Base-by-base conservation (phyloP, 306 rosid genomes). In the Trifolium repens region DNA sequence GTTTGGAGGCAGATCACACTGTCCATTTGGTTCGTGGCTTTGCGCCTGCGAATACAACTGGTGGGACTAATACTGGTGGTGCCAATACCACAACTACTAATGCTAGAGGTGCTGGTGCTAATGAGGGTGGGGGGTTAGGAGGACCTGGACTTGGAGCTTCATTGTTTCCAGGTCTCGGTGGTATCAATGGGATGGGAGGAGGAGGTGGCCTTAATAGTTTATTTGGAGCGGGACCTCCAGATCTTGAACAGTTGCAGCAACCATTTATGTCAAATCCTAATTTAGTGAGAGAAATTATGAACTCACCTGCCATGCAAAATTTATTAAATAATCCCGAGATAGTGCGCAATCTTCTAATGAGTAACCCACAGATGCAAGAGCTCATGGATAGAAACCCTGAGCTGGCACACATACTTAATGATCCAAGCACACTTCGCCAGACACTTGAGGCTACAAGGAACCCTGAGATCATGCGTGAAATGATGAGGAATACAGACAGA, bases 391-490 rank as follows among this genome's bases (percentile, higher is more conserved):
- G 87, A 11, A 90, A 92, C 79, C 96, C 97, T 34, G 96, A 92
- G 84, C 85, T 92, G 39, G 91, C 91, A 12, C 96, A 92, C 64
- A 82, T 90, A 69, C 96, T 92, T 30, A 92, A 92, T 74, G 97
- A 92, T 88, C 97, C 97, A 37, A 81, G 86, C 74, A 90, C 89
- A 27, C 91, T 92, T 39, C 92, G 91, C 37, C 97, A 90, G 83
- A 90, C 96, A 52, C 90, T 92, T 40, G 97, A 92, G 81, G 96
- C 94, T 60, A 88, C 97, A 54, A 90, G 96, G 79, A 92, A 92
- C 77, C 96, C 97, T 19, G 97, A 92, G 85, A 88, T 90, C 77
- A 90, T 92, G 97, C 96, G 94, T 13, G 97, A 92, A 88, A 92
- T 92, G 94, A 92, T 92, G 97, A 83, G 97, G 64, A 92, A 90